Evolutionary conservation across 2,329 filamentous ascomycete genomes (phyloP).

Genomic region (Ophioceras dolichostomum): DNA sequence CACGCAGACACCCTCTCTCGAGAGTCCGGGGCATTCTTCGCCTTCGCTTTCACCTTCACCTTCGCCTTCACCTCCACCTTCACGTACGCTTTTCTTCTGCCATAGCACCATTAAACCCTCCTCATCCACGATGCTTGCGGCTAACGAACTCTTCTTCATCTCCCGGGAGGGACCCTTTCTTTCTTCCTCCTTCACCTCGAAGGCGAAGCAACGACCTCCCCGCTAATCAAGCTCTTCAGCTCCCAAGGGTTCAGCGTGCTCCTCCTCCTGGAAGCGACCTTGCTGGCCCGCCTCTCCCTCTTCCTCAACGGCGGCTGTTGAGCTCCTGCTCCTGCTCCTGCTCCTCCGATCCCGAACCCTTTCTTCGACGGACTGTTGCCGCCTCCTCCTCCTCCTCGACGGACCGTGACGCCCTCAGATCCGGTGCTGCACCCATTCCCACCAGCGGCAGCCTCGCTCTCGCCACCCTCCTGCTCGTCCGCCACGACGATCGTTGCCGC

Average conservation of each 20-base stretch:
- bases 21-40: background rate
- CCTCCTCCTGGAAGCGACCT: constrained; percentile 48
- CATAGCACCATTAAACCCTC: background rate
- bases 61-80: background rate
- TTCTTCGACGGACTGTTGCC: constrained; percentile 1
- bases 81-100: no score
- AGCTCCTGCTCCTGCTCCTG: constrained; percentile 8
- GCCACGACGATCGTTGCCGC: no score
- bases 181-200: constrained; percentile 4
- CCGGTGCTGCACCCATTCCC: background rate
- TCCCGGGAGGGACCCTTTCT: background rate
- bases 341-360: constrained; percentile 1
- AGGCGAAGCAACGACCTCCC: constrained; percentile 13
- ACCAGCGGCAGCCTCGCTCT: background rate
- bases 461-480: no score
- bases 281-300: constrained; percentile 39
- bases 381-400: background rate
- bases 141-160: background rate
- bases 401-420: background rate
- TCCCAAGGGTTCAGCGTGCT: constrained; percentile 69
- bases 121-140: background rate
- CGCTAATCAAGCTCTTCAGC: constrained; percentile 50
- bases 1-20: background rate
- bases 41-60: background rate
- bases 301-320: constrained; percentile 28